Base-by-base conservation (phyloP, 305 asterid species). In the Rubia occidens region DNA sequence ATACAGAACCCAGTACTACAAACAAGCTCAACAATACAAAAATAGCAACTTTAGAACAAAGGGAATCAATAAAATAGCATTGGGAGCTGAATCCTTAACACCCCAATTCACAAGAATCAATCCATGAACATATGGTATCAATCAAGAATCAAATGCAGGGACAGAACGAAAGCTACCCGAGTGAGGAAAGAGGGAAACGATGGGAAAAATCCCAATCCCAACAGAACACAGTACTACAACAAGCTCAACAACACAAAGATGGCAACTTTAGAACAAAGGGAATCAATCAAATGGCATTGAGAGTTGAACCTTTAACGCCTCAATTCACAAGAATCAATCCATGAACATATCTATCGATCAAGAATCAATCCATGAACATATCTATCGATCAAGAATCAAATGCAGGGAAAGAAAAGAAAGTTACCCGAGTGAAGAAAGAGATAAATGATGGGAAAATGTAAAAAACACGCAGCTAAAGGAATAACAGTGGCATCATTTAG, bases 371-470 rank as follows among this genome's bases (percentile, higher is more conserved):
- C 10, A 51, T 17, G 24, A 8, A 11, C 39, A 3, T n/a, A 13
- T 24, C 64, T n/a, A 17, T 54, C 3, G 14, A 13, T 20, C 13
- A 45, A 60, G 59, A 60, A 70, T 32, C 18, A 64, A 11, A 26
- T 64, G 24, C 42, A 61, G 53, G 70, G 45, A 24, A 61, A 43
- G 73, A 44, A 74, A 18, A 59, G 68, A 67, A 39, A 65, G 26
- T 66, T 72, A 82, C 86, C 84, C 63, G 60, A 71, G 71, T 20
- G 49, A 49, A 18, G 71, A 60, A 70, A 67, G 35, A 59, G 17
- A 66, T 37, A 54, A 53, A 24, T 29, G 67, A 55, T 32, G 11
- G 56, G 71, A 67, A 51, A 54, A 32, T 44, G 24, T 0, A 24
- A 24, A 24, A 24, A 24, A 24, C 24, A 47, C 17, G 32, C 11